Evolutionary conservation across 768 basidiomycete genomes (phyloP).

Genomic region (Termitomyces sp.): DNA sequence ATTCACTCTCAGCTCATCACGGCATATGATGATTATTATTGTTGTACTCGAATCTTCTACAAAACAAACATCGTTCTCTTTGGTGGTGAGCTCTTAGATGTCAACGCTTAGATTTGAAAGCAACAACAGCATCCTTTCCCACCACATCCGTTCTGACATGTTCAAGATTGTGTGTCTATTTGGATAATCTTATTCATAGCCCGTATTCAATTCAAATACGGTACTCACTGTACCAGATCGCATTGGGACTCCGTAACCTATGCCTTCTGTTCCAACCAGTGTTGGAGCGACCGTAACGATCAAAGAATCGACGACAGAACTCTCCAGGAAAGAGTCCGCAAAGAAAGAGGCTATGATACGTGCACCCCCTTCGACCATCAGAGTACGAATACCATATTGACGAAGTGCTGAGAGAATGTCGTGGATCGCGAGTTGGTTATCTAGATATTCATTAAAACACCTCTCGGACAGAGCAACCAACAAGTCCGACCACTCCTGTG

Average conservation of each 20-base stretch:
- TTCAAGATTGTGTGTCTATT: conserved; percentile 15
- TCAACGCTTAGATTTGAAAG: conserved; percentile 12
- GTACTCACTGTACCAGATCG: conserved; percentile 12
- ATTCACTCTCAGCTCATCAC: not conserved
- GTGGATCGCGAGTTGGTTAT: conserved; percentile 32
- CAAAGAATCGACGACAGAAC: conserved; percentile 56
- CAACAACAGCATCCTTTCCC: conserved; percentile 30
- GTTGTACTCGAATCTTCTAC: not conserved
- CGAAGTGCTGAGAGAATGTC: conserved; percentile 47
- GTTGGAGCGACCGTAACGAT: conserved; percentile 85
- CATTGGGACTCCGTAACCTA: conserved; percentile 42
- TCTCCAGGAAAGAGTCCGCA: conserved; percentile 11
- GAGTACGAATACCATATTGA: conserved; percentile 52
- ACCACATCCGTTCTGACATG: conserved; percentile 24
- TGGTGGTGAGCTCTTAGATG: not conserved
- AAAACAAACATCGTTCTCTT: not conserved
- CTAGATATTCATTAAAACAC: not conserved
- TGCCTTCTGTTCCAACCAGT: conserved; percentile 70
- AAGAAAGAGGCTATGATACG: conserved; percentile 75
- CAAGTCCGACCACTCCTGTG: conserved; percentile 26
- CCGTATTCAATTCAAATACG: not conserved
- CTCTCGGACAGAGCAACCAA: too few species aligned
- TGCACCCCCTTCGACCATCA: conserved; percentile 98
- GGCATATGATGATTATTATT: not conserved
- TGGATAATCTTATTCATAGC: not conserved